Base-by-base conservation (phyloP, 2,329 filamentous ascomycete species). In the Pestalotiopsis sp. region DNA sequence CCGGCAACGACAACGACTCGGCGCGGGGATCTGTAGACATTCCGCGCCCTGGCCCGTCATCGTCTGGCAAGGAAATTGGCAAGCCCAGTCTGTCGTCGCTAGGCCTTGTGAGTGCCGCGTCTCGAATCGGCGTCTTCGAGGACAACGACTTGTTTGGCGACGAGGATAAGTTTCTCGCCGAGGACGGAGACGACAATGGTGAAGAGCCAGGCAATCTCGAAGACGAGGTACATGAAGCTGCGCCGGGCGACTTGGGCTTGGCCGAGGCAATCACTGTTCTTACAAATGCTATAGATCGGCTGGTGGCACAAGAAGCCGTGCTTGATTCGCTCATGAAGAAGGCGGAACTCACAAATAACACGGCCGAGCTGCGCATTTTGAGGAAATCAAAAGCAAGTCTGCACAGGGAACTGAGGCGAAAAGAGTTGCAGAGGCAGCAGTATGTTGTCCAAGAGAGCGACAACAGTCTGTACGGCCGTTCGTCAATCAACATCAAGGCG, bases 371-470 rank as follows among this genome's bases (percentile, higher is more conserved):
- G 66, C 89, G 96, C 41, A 98, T 99, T 70, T 80, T 99, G 64
- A 90, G 92, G 67, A 99, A 99, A 79, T 98, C 94, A 0, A 97
- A 96, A 79, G 91, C 94, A 39, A 99, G 96, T 79, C 83, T 99
- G 68, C 93, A 97, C 76, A 88, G 96, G 72, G 96, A 99, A 79
- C 94, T 98, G 67, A 89, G 94, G 68, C 90, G 95, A 41, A 99
- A 98, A 78, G 95, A 98, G 80, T 88, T 99, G 76, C 96, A 99
- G 78, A 89, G 95, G 66, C 96, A 97, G 79, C 97, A 99, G 78
- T 99, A 99, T 75, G 93, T 97, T 60, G 90, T 98, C 7, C 96
- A 99, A 80, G 96, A 99, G 80, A 98, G 94, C 77, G 97, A 99
- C 78, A 99, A 97, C 79, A 97, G 94, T 79, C 85, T 99, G 27